A percentile compares a stretch with the other conserved stretches of the same genome.
Conservation (phyloP, 129 eudicot species). For the Erigeron canadensis region DNA sequence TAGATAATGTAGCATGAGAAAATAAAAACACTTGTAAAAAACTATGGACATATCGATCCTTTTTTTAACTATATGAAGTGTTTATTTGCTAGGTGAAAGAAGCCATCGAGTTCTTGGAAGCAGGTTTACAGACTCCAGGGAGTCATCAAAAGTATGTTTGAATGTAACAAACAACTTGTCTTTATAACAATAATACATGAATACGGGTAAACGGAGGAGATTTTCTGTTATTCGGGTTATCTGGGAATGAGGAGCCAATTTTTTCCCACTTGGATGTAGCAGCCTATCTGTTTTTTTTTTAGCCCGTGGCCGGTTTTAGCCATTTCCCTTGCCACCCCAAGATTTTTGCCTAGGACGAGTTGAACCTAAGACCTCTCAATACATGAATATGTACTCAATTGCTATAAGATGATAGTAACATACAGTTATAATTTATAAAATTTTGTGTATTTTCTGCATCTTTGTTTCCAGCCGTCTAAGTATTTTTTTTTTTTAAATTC, state of each 20-base stretch:
- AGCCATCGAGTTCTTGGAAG: slow-evolving; percentile 63
- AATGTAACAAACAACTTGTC: slow-evolving; percentile 12
- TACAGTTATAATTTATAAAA: not conserved
- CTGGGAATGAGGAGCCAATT: too few relatives aligned
- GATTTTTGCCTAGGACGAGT: too few relatives aligned
- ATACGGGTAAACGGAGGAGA: not conserved
- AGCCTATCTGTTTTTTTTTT: too few relatives aligned
- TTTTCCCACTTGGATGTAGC: too few relatives aligned
- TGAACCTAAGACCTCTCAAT: too few relatives aligned
- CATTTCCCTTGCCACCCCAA: too few relatives aligned
- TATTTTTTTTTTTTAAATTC: not conserved
- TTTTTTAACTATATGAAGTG: not conserved
- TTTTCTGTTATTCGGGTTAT: too few relatives aligned
- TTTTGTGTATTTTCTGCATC: not conserved
- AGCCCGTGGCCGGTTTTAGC: too few relatives aligned
- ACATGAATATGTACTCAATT: not conserved
- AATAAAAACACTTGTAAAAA: not conserved
- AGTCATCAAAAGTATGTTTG: slow-evolving; percentile 60
- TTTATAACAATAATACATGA: not conserved
- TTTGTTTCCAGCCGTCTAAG: not conserved
- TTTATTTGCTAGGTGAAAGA: slow-evolving; percentile 72
- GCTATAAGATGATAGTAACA: not conserved
- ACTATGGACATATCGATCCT: not conserved
- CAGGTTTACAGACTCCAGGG: slow-evolving; percentile 43
- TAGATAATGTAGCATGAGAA: not conserved